These are phyloP conservation scores for Chalciporus sphaerocephalus DNA, from an alignment of 768 basidiomycete species.

Conservation along the genomic window DNA sequence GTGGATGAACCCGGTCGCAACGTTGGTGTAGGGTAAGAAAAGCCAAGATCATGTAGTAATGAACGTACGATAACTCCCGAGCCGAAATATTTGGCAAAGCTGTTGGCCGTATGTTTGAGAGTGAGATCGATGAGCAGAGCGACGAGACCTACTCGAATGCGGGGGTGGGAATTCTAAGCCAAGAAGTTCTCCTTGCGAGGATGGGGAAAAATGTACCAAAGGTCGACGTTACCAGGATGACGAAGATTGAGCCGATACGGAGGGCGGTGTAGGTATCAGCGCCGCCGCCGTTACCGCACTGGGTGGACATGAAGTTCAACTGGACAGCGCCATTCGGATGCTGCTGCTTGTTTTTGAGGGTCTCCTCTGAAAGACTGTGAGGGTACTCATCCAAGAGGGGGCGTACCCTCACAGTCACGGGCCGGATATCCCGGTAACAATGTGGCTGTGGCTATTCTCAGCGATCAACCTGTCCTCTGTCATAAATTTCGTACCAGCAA, in stretches of 20 bases:
- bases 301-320: slow-evolving; percentile 30
- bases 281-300: slow-evolving; percentile 55
- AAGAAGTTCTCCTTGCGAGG: slow-evolving; percentile 47
- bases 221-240: slow-evolving; percentile 59
- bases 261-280: slow-evolving; percentile 45
- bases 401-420: slow-evolving; percentile 26
- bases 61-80: slow-evolving; percentile 77
- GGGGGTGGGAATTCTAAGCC: slow-evolving; percentile 35
- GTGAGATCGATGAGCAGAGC: not conserved
- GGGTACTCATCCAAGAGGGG: slow-evolving; percentile 22
- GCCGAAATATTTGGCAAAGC: slow-evolving; percentile 88
- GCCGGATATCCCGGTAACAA: too few species aligned
- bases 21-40: slow-evolving; percentile 38
- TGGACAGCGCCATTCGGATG: too few species aligned
- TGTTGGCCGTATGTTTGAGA: slow-evolving; percentile 23
- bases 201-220: slow-evolving; percentile 71
- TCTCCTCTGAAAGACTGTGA: slow-evolving; percentile 21
- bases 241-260: slow-evolving; percentile 69
- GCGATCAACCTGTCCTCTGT: too few species aligned
- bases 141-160: slow-evolving; percentile 62
- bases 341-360: slow-evolving; percentile 1
- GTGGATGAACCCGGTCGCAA: slow-evolving; percentile 88
- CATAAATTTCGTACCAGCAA: too few species aligned
- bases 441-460: too few species aligned
- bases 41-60: not conserved